Base-by-base conservation (phyloP, 1,284 basidiomycete genomes). In the Phlebopus sp. region DNA sequence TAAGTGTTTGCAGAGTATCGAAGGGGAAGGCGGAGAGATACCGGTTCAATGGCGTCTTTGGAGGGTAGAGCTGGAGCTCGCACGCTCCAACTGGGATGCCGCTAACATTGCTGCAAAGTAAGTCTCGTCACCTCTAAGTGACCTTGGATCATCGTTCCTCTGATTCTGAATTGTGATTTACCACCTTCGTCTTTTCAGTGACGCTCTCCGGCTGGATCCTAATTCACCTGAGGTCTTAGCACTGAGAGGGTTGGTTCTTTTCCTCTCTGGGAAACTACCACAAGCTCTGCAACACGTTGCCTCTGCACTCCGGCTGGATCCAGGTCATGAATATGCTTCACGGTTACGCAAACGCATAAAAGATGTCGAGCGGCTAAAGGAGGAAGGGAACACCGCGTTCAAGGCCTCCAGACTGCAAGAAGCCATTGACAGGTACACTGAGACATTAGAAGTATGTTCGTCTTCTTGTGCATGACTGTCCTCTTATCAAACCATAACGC, bases 171-270 rank as follows among this genome's bases (percentile, higher is more conserved):
- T 15, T 23, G 49, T 37, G 17, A 25, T 15, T 34, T 47, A n/a
- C 35, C 18, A 25, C 43, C 21, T 18, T 46, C 35, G 11, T 7
- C 31, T 39, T n/a, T 23, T n/a, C 56, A 92, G 86, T 55, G 88
- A 92, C 55, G 84, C 89, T 2, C 70, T 93, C 37, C 83, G 90
- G 41, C 59, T 81, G 39, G 79, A 85, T 44, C 70, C 82, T 5
- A 84, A 81, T 55, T 90, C 90, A 1, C 86, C 90, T 0, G 92
- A 95, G 50, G 82, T 83, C 9, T 76, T 94, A n/a, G 76, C 86
- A 19, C 69, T 87, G n/a, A 82, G 91, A 40, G 92, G 89, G 1
- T 74, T 89, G 17, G 80, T 93, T 4, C 72, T 93, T 10, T 91
- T 93, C 71, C 73, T 92, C 18, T 77, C 76, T 6, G 84, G 84